Evolutionary conservation across 352 stramenopile genomes (phyloP).

Genomic region (Phytopythium cucurbitacearum): DNA sequence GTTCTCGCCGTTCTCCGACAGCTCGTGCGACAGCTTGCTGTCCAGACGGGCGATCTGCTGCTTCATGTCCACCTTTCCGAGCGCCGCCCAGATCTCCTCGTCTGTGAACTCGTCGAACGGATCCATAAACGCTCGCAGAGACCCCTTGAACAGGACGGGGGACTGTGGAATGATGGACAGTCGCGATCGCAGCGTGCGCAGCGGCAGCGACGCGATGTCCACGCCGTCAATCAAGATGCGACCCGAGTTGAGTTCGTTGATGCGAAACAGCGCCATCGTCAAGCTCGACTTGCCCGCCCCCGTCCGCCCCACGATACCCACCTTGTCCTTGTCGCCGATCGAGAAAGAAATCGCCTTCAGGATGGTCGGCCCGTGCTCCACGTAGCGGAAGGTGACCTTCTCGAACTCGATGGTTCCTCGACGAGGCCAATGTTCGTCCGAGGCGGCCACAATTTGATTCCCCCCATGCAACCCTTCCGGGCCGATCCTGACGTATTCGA

Average conservation of each 20-base stretch:
- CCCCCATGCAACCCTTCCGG: slow-evolving; percentile 9
- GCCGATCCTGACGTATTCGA: slow-evolving; percentile 26
- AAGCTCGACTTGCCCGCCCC: slow-evolving; percentile 90
- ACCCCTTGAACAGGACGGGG: slow-evolving; percentile 94
- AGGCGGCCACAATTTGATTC: too few species aligned
- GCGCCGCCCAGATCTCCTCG: slow-evolving; percentile 82
- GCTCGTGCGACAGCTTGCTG: slow-evolving; percentile 21
- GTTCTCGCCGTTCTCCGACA: slow-evolving; percentile 92
- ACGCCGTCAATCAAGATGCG: slow-evolving; percentile 60
- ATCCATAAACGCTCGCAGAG: slow-evolving; percentile 89
- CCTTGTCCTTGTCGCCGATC: slow-evolving; percentile 84
- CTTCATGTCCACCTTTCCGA: slow-evolving; percentile 77
- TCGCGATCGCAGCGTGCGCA: slow-evolving; percentile 49
- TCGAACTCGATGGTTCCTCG: slow-evolving; percentile 83
- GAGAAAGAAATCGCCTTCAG: slow-evolving; percentile 68
- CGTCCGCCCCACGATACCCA: slow-evolving; percentile 78
- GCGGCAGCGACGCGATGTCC: slow-evolving; percentile 44
- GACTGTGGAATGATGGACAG: slow-evolving; percentile 93
- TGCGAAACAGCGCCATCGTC: slow-evolving; percentile 87
- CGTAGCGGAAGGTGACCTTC: slow-evolving; percentile 88
- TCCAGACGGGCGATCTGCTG: slow-evolving; percentile 48
- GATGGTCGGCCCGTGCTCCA: slow-evolving; percentile 57
- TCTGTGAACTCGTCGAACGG: slow-evolving; percentile 89
- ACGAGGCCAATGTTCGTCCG: slow-evolving; percentile 66
- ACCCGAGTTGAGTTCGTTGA: slow-evolving; percentile 85